phyloP scores from a whole-genome alignment of 768 basidiomycete genomes.

The button mushroom (Agaricus bisporus) region DNA sequence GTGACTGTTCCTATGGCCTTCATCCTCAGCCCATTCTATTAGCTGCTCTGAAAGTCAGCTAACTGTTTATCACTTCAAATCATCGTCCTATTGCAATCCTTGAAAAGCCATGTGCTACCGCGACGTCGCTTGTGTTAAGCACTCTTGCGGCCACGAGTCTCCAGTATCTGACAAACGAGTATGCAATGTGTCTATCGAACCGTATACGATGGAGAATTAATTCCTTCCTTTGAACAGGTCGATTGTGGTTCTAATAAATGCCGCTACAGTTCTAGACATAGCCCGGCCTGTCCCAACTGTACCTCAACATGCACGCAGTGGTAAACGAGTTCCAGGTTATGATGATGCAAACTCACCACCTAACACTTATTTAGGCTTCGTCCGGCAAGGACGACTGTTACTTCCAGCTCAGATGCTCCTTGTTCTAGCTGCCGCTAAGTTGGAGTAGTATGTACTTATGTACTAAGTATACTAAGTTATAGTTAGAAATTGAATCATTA shows the following conservation, averaged over 20 bases:
- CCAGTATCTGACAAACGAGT: constrained; percentile 21
- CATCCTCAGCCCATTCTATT: neutral
- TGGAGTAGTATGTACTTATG: neutral
- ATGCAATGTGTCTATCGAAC: constrained; percentile 9
- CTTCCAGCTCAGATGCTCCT: constrained; percentile 11
- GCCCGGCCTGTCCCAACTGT: constrained; percentile 28
- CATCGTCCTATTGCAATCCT: neutral
- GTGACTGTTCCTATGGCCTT: neutral
- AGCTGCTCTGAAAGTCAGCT: neutral
- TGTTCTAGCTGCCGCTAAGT: constrained; percentile 13
- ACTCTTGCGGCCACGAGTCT: constrained; percentile 32
- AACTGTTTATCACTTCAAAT: neutral
- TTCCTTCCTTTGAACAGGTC: constrained; percentile 22
- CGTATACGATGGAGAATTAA: constrained; percentile 8
- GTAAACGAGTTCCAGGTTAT: constrained; percentile 15
- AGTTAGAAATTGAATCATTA: neutral
- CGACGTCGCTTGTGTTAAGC: constrained; percentile 28
- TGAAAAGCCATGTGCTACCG: constrained; percentile 36
- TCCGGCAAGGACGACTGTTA: constrained; percentile 20
- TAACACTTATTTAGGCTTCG: constrained; percentile 17
- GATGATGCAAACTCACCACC: neutral
- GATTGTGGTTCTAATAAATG: constrained; percentile 35
- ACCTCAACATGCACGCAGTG: constrained; percentile 32
- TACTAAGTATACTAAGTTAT: no score
- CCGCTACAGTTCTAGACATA: constrained; percentile 36